Percentiles rank a stretch among this genome's conserved stretches.
phyloP scores from a whole-genome alignment of 1,284 basidiomycete species.

The Leccinum fallax region DNA sequence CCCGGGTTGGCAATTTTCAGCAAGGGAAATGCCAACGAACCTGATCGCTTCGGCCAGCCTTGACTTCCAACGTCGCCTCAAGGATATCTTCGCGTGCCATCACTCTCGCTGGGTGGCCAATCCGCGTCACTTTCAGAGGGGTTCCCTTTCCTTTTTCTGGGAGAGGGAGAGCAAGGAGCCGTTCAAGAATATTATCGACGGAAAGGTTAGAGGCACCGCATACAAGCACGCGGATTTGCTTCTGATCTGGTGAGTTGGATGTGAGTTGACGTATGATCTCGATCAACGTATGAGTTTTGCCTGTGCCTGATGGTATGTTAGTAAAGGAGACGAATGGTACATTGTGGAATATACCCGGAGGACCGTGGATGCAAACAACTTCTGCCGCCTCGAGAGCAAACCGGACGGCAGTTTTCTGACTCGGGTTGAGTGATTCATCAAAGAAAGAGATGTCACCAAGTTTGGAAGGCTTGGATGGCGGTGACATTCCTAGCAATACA shows the following conservation, averaged over 20 bases:
- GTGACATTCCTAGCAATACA: constrained; percentile 66
- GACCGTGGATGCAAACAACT: constrained; percentile 94
- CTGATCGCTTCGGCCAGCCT: constrained; percentile 79
- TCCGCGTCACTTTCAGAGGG: constrained; percentile 70
- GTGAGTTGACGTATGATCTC: constrained; percentile 89
- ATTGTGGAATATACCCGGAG: constrained; percentile 64
- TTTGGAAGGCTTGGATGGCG: constrained; percentile 35
- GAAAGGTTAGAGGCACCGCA: constrained; percentile 93
- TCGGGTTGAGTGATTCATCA: constrained; percentile 76
- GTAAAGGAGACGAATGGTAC: background rate
- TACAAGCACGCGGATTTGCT: constrained; percentile 67
- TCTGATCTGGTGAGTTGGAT: constrained; percentile 43
- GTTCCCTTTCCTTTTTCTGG: constrained; percentile 37
- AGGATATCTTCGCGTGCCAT: constrained; percentile 73
- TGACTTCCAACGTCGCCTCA: constrained; percentile 85
- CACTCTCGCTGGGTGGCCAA: constrained; percentile 94
- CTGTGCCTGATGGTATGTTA: constrained; percentile 59
- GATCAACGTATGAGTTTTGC: constrained; percentile 91
- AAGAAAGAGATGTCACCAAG: constrained; percentile 64
- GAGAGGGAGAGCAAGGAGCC: constrained; percentile 66
- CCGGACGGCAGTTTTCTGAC: constrained; percentile 80
- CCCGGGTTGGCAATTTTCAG: background rate
- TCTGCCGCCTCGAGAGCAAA: constrained; percentile 76
- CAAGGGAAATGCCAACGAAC: constrained; percentile 33
- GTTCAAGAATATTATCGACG: constrained; percentile 88